phyloP scores from a whole-genome alignment of 2,329 filamentous ascomycete genomes.

The Coniochaeta pulveracea region DNA sequence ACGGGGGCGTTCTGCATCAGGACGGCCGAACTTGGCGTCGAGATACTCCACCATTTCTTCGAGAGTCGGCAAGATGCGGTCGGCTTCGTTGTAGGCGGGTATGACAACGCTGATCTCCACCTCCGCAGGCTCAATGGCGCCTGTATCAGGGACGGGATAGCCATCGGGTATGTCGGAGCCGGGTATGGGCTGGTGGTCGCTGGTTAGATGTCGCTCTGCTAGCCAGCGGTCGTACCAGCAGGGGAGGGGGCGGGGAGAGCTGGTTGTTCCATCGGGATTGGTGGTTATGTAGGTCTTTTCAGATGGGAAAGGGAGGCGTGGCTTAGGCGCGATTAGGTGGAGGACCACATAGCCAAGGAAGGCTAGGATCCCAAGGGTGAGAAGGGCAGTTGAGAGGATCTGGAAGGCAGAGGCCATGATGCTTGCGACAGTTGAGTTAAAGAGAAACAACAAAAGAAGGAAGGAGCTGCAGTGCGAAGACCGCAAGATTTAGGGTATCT shows the following conservation, averaged over 20 bases:
- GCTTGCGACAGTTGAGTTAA: no score
- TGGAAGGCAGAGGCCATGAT: no score
- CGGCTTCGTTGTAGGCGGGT: slow-evolving; percentile 90
- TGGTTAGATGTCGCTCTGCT: slow-evolving; percentile 41
- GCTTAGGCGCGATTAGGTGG: slow-evolving; percentile 67
- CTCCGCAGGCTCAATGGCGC: slow-evolving; percentile 60
- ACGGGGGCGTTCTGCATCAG: slow-evolving; percentile 12
- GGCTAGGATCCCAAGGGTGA: no score
- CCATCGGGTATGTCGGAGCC: slow-evolving; percentile 21
- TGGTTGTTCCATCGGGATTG: slow-evolving; percentile 45
- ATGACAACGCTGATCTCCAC: slow-evolving; percentile 88
- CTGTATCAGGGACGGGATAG: slow-evolving; percentile 31
- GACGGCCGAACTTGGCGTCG: slow-evolving; percentile 60
- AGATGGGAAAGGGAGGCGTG: slow-evolving; percentile 59
- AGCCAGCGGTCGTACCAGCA: slow-evolving; percentile 81
- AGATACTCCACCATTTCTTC: slow-evolving; percentile 85
- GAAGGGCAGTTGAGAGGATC: no score
- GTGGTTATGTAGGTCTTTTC: slow-evolving; percentile 83
- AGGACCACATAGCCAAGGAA: slow-evolving; percentile 49
- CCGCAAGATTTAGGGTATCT: not conserved
- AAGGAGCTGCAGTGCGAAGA: not conserved
- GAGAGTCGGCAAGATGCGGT: slow-evolving; percentile 71
- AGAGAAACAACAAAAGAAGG: no score
- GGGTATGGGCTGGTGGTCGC: slow-evolving; percentile 12
- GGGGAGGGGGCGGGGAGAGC: slow-evolving; percentile 46